Base-by-base conservation (phyloP, 148 eudicot species). In the Rhododendron griersonianum region DNA sequence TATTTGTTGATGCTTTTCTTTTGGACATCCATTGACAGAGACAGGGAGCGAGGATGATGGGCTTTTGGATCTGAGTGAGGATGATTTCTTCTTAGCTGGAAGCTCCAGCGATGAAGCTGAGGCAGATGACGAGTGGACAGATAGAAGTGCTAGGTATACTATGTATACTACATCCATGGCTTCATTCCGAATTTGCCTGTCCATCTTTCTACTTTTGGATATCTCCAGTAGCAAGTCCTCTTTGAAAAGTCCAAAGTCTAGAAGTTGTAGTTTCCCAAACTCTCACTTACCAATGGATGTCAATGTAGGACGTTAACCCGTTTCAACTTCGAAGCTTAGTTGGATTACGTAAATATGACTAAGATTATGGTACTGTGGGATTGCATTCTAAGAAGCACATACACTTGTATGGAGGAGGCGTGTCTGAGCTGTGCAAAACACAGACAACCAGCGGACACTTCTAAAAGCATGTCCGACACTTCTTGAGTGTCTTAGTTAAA, bases 11-110 rank as follows among this genome's bases (percentile, higher is more conserved):
- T 71, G 71, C 10, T 37, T 78, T 83, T n/a, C 28, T 63, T 79
- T 48, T 84, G 59, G 51, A 47, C 44, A 55, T 84, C 44, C 79
- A 53, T n/a, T 84, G 73, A 87, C 95, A 94, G 99, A 97, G 93
- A 95, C 99, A 11, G 99, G 98, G 79, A 97, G 99, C 87, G 99
- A 97, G 91, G 99, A 95, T 86, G 99, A 95, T 90, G 98, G 98
- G 71, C 91, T 90, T 75, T 87, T 93, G 87, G 98, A 95, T 91
- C 86, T 91, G 69, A 95, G 96, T 81, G 99, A 94, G 37, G 99
- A 97, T 85, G 98, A 97, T 89, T 95, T 95, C 88, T 96, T 95
- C 87, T 88, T 92, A 83, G 87, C 90, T 45, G 98, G 97, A 85
- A 87, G 93, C 87, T 97, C 99, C 71, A 95, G 98, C 84, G 99